Evolutionary conservation across 2,329 filamentous ascomycete species (phyloP).

Genomic region (Ceratocystis smalleyi): DNA sequence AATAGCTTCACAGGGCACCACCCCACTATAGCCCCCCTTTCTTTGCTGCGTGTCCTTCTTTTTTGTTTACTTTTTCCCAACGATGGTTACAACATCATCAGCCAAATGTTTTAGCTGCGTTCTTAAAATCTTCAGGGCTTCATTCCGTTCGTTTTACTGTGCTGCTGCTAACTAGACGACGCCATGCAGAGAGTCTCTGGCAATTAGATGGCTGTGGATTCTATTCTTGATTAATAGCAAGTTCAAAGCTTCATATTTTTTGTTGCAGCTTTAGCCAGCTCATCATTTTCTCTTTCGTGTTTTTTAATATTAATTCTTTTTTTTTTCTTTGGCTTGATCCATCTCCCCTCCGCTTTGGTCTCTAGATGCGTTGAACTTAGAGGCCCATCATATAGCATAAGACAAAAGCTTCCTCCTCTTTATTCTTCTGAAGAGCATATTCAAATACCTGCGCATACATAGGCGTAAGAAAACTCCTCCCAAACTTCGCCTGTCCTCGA

Average conservation of each 20-base stretch:
- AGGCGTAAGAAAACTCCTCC: no score
- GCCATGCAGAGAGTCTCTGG: not conserved
- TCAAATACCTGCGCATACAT: no score
- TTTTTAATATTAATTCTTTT: not conserved
- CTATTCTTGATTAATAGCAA: not conserved
- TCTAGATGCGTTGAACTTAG: not conserved
- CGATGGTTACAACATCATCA: not conserved
- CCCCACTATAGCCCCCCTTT: not conserved
- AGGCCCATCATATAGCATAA: not conserved
- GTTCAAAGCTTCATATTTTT: not conserved
- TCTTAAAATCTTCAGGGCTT: not conserved
- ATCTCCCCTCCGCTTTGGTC: not conserved
- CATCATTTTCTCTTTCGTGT: not conserved
- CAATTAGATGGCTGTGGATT: not conserved
- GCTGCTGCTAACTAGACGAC: not conserved
- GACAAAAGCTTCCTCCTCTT: not conserved
- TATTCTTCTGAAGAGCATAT: not conserved
- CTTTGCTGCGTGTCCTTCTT: slow-evolving; percentile 1
- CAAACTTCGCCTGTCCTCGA: no score
- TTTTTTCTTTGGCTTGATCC: not conserved
- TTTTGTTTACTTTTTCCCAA: not conserved
- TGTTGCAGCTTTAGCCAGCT: not conserved
- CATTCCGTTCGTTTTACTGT: not conserved
- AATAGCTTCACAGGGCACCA: not conserved
- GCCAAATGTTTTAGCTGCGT: not conserved